Evolutionary conservation across 345 rosid genomes (phyloP).

Genomic region (Rhodomyrtus tomentosa): DNA sequence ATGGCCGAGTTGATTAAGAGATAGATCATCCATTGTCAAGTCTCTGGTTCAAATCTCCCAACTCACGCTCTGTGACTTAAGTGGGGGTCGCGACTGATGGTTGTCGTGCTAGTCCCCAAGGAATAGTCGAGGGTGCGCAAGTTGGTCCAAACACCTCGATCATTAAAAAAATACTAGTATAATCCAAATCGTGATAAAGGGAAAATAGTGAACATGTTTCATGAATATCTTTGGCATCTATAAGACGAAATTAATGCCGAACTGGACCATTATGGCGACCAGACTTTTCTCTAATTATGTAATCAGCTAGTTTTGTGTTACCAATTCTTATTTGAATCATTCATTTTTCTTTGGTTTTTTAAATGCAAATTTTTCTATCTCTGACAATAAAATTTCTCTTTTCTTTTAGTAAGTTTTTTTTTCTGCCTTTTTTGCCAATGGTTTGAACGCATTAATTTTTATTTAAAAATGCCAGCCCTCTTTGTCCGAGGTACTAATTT

Average conservation of each 20-base stretch:
- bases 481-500: neutral
- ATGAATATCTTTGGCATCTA: neutral
- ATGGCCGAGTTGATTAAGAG: too few species aligned
- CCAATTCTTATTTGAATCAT: neutral
- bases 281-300: neutral
- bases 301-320: neutral
- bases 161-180: neutral
- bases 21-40: too few species aligned
- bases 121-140: too few species aligned
- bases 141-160: too few species aligned
- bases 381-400: neutral
- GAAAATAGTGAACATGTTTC: neutral
- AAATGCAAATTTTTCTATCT: neutral
- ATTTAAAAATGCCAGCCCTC: neutral
- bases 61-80: too few species aligned
- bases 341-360: neutral
- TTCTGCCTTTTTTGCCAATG: neutral
- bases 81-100: too few species aligned
- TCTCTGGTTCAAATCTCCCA: too few species aligned
- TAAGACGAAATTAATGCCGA: neutral
- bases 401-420: neutral
- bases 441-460: neutral
- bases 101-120: too few species aligned
- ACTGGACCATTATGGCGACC: neutral
- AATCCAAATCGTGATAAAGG: neutral